Conservation (phyloP, 768 basidiomycete species). For the Trametes elegans region DNA sequence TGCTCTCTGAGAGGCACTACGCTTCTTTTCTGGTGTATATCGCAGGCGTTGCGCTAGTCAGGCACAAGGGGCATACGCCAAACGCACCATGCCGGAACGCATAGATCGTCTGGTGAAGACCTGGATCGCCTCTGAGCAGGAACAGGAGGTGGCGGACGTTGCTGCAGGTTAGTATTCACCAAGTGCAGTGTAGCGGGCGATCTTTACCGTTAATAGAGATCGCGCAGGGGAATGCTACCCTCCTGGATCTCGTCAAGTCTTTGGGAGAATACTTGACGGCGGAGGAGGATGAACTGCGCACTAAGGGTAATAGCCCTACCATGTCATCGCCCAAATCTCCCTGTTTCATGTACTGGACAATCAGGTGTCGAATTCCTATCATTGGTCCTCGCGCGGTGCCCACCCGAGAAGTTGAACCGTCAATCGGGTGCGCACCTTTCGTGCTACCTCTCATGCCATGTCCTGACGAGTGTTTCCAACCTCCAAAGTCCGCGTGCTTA, state of each 20-base stretch:
- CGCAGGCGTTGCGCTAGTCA: too few species aligned
- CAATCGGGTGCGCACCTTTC: slow-evolving; percentile 65
- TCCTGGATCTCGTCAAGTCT: slow-evolving; percentile 81
- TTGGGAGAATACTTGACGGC: slow-evolving; percentile 87
- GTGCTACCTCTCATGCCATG: not conserved
- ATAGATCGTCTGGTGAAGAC: slow-evolving; percentile 60
- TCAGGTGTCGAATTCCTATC: slow-evolving; percentile 86
- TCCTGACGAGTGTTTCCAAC: slow-evolving; percentile 14
- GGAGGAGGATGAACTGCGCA: slow-evolving; percentile 73
- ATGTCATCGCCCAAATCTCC: not conserved
- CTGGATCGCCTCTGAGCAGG: slow-evolving; percentile 67
- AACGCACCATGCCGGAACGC: slow-evolving; percentile 35
- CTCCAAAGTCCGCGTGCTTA: slow-evolving; percentile 71
- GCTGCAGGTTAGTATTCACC: slow-evolving; percentile 50
- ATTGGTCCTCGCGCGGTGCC: slow-evolving; percentile 59
- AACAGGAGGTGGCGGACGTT: slow-evolving; percentile 56
- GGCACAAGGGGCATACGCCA: too few species aligned
- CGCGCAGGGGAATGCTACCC: slow-evolving; percentile 51
- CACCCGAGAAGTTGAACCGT: slow-evolving; percentile 63
- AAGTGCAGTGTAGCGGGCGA: slow-evolving; percentile 32
- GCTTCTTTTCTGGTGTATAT: not conserved
- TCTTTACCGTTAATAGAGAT: slow-evolving; percentile 38
- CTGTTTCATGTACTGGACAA: not conserved
- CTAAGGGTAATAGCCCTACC: slow-evolving; percentile 65
- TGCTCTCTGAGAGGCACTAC: not conserved